These are phyloP conservation scores for Dictyostelium firmibasis DNA, from an alignment of 78 protist genomes.

Conservation along the genomic window DNA sequence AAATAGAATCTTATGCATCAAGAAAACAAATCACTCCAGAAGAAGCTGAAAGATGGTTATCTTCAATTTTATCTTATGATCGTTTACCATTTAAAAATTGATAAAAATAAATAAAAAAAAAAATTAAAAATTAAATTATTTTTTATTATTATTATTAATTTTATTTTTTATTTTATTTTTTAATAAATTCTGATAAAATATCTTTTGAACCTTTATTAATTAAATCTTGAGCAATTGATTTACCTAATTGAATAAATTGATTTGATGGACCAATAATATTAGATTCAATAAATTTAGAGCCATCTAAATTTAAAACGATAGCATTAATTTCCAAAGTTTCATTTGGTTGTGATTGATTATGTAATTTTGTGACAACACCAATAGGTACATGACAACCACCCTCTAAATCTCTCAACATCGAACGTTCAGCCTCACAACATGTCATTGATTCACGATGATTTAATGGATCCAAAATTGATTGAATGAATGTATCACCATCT, in stretches of 20 bases:
- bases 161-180: neutral
- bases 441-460: conserved; percentile 22
- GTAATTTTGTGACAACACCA: conserved; percentile 56
- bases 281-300: conserved; percentile 24
- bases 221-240: conserved; percentile 13
- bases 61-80: conserved; percentile 92
- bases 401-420: conserved; percentile 75
- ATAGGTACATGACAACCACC: conserved; percentile 91
- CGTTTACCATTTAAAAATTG: conserved; percentile 31
- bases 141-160: neutral
- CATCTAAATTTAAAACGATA: conserved; percentile 73
- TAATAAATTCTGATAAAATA: conserved; percentile 21
- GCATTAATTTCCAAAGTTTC: conserved; percentile 13
- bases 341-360: neutral
- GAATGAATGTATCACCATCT: conserved; percentile 17
- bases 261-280: conserved; percentile 4
- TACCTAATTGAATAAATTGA: neutral
- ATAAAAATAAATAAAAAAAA: neutral
- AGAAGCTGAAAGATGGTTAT: conserved; percentile 92
- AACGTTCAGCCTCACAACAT: conserved; percentile 74
- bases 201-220: conserved; percentile 53
- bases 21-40: conserved; percentile 87
- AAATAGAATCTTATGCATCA: conserved; percentile 94
- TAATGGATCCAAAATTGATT: conserved; percentile 6
- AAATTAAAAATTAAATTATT: neutral